A percentile compares a stretch with the other conserved stretches of the same genome.
phyloP scores from a whole-genome alignment of 495 filamentous ascomycete genomes.

The Aspergillus incahuasiensis region DNA sequence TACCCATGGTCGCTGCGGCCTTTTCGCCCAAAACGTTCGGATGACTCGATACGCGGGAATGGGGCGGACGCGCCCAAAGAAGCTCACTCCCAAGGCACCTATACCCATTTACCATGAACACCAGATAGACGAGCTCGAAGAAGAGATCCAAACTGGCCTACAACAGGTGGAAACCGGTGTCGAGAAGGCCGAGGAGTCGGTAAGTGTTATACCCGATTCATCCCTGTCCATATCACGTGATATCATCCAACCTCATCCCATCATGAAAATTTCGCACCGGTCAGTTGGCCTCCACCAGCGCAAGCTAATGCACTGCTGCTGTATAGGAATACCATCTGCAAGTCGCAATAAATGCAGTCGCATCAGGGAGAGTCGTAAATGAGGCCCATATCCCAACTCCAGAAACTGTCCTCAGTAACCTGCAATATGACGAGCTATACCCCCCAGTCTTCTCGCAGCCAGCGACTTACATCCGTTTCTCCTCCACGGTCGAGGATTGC shows the following conservation, averaged over 20 bases:
- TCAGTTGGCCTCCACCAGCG: slow-evolving; percentile 17
- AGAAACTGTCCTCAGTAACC: slow-evolving; percentile 64
- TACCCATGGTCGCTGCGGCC: slow-evolving; percentile 43
- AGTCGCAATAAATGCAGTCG: slow-evolving; percentile 75
- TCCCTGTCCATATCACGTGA: slow-evolving; percentile 53
- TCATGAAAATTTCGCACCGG: slow-evolving; percentile 26
- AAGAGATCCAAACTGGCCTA: slow-evolving; percentile 60
- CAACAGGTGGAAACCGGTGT: slow-evolving; percentile 92
- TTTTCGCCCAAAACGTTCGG: slow-evolving; percentile 56
- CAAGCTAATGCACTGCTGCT: slow-evolving; percentile 18
- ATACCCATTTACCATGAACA: slow-evolving; percentile 83
- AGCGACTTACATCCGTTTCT: slow-evolving; percentile 93
- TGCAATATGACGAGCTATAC: slow-evolving; percentile 86
- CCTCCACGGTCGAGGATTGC: slow-evolving; percentile 94
- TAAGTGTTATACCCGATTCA: slow-evolving; percentile 55
- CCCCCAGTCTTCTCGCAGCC: slow-evolving; percentile 73
- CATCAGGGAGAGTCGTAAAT: slow-evolving; percentile 65
- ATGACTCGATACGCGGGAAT: slow-evolving; percentile 60
- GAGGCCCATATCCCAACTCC: slow-evolving; percentile 83
- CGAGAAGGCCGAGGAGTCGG: slow-evolving; percentile 93
- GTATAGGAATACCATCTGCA: slow-evolving; percentile 96
- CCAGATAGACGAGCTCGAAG: slow-evolving; percentile 75
- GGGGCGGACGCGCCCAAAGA: slow-evolving; percentile 71
- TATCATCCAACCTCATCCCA: slow-evolving; percentile 28
- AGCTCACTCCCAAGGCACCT: slow-evolving; percentile 80